Conservation (phyloP, 2,329 filamentous ascomycete genomes). For the Colletotrichum viniferum region DNA sequence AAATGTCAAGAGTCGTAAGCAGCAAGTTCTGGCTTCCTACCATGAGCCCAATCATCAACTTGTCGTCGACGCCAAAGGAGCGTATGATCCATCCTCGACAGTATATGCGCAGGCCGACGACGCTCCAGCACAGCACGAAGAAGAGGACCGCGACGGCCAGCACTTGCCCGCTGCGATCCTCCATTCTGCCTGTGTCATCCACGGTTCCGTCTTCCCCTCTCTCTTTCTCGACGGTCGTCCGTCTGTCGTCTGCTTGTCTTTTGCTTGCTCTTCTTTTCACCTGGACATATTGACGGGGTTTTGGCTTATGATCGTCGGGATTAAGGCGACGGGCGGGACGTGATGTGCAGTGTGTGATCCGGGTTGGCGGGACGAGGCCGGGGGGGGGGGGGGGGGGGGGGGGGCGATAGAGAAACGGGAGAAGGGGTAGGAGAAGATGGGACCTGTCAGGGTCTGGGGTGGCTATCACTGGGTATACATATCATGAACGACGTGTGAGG, state of each 20-base stretch:
- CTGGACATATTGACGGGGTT: background rate
- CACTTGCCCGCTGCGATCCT: conserved; percentile 29
- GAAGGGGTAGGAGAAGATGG: background rate
- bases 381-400: background rate
- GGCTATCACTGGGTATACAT: conserved; percentile 5
- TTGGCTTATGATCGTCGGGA: background rate
- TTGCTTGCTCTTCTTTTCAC: background rate
- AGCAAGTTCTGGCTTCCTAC: conserved; percentile 21
- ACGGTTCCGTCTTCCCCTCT: background rate
- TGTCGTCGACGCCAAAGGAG: conserved; percentile 36
- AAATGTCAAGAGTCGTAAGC: background rate
- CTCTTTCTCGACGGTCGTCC: background rate
- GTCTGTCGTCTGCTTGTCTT: background rate
- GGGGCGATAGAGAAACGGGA: background rate
- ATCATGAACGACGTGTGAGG: background rate
- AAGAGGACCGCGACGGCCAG: conserved; percentile 33
- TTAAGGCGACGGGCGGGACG: background rate
- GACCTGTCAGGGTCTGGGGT: conserved; percentile 9
- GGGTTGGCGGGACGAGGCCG: background rate
- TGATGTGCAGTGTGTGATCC: conserved; percentile 5
- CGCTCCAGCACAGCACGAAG: conserved; percentile 35
- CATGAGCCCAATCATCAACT: conserved; percentile 34
- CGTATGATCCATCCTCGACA: conserved; percentile 35
- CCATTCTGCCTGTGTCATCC: conserved; percentile 9
- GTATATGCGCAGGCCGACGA: conserved; percentile 33